A percentile compares a stretch with the other conserved stretches of the same genome.
phyloP scores from a whole-genome alignment of 2,329 filamentous ascomycete genomes.

The Fusarium beomiforme region DNA sequence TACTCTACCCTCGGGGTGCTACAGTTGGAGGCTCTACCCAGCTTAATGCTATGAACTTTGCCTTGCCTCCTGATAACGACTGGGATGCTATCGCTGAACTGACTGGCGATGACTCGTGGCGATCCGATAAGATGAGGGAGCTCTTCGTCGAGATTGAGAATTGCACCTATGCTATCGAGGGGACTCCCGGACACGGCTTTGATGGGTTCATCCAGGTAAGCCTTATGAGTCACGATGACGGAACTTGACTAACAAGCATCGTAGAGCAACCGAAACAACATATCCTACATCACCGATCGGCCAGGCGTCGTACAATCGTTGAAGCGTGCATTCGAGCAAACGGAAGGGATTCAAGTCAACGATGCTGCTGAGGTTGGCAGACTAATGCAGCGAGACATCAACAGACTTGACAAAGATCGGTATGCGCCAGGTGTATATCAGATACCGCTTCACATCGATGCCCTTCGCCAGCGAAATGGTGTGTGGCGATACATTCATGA shows the following conservation, averaged over 20 bases:
- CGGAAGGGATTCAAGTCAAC: constrained; percentile 29
- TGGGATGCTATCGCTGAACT: constrained; percentile 49
- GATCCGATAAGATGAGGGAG: constrained; percentile 51
- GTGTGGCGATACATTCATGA: constrained; percentile 26
- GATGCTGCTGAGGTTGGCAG: constrained; percentile 36
- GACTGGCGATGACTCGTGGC: constrained; percentile 56
- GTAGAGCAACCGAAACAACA: constrained; percentile 37
- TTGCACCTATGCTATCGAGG: constrained; percentile 51
- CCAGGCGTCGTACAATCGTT: constrained; percentile 23
- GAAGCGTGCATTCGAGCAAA: neutral
- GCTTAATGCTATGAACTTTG: constrained; percentile 36
- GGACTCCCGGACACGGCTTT: constrained; percentile 53
- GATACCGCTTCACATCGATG: constrained; percentile 42
- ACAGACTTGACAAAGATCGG: constrained; percentile 34
- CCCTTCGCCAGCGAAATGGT: constrained; percentile 14
- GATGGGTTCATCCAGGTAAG: constrained; percentile 49
- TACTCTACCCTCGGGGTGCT: constrained; percentile 36
- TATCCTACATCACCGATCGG: constrained; percentile 21
- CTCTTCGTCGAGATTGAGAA: constrained; percentile 55
- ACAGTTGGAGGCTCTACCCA: constrained; percentile 32
- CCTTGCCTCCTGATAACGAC: constrained; percentile 23
- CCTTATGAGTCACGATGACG: accelerated
- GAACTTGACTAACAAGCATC: neutral
- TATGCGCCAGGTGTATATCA: constrained; percentile 46
- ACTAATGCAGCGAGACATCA: constrained; percentile 46